Base-by-base conservation (phyloP, 495 filamentous ascomycete species). In the Podospora sp. region DNA sequence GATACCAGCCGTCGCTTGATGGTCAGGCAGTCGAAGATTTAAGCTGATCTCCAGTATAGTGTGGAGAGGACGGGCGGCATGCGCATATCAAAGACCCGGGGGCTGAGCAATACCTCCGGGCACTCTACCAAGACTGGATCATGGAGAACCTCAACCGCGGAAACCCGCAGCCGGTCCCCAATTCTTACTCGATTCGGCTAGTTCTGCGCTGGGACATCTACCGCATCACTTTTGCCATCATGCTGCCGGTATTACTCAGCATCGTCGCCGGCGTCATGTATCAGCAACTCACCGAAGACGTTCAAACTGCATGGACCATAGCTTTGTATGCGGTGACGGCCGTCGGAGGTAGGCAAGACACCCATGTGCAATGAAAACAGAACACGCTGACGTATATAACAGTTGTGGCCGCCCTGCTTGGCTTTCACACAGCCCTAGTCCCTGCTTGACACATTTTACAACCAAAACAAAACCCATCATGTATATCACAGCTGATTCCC, bases 81-180 rank as follows among this genome's bases (percentile, higher is more conserved):
- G 24, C 53, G 2, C 53, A 57, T 16, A 57, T 57, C 20, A 26
- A 57, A 2, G 53, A 24, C 12, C 53, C 53, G 24, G 53, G 24
- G 16, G 6, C 53, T 57, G 53, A 57, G 5, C 53, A 24, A 21
- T 57, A 57, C 24, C 53, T 57, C 20, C 2, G 2, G 6, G 24
- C 53, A 4, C 20, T 57, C n/a, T 57, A 9, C 16, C 20, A 57
- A 57, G 53, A 57, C 53, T 57, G 53, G 53, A 57, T 57, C 53
- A 57, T 57, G 53, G 24, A 57, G 53, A 57, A 57, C 20, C 53
- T 57, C 6, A 57, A 57, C 53, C 53, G 53, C 6, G 53, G 53
- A 16, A 2, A 57, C 24, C 16, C 20, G 20, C 53, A 57, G 53
- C 53, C 53, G 4, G 53, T 20, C 5, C 4, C 53, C 53, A 16